Base-by-base conservation (phyloP, 148 eudicot genomes). In the Simmondsia chinensis region DNA sequence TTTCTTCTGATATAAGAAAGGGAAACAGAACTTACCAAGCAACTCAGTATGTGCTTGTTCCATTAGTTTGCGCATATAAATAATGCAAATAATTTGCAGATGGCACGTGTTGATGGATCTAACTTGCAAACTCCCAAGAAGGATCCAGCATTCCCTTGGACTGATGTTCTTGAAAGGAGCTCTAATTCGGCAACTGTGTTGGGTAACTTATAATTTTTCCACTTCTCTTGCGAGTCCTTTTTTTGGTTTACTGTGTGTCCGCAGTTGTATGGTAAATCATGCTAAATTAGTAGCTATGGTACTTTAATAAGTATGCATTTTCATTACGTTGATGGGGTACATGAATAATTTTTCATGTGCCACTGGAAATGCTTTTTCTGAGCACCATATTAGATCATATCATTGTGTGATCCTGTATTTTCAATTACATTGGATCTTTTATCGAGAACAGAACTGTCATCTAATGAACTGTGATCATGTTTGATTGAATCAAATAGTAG, bases 71-170 rank as follows among this genome's bases (percentile, higher is more conserved):
- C 31, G 17, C 36, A n/a, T 16, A 7, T 31, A 38, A 63, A 19
- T 39, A 17, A 20, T 39, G 19, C 37, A 31, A 31, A 13, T 31
- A 20, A 52, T 50, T 3, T 66, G 63, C 77, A 91, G 99, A 86
- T 71, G 87, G 77, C 83, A 18, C 88, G 94, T 53, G 63, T 69
- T 46, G 99, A 85, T 72, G 94, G 76, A 48, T 50, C 68, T 58
- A 64, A 72, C 49, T 50, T 72, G 29, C 86, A 75, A 55, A 63
- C 34, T 64, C 68, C 42, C 60, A 76, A 54, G 61, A 80, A 70
- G 46, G 91, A 77, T 56, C 48, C 63, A 6, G 69, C 69, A 34
- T 54, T 82, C 28, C 35, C 75, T 36, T 91, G 99, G 99, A 82
- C 99, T 35, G 74, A 86, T 72, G 96, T 91, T 33, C 33, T 65